Evolutionary conservation across 106 monocot genomes (phyloP).

Genomic region (Hemerocallis citrina): DNA sequence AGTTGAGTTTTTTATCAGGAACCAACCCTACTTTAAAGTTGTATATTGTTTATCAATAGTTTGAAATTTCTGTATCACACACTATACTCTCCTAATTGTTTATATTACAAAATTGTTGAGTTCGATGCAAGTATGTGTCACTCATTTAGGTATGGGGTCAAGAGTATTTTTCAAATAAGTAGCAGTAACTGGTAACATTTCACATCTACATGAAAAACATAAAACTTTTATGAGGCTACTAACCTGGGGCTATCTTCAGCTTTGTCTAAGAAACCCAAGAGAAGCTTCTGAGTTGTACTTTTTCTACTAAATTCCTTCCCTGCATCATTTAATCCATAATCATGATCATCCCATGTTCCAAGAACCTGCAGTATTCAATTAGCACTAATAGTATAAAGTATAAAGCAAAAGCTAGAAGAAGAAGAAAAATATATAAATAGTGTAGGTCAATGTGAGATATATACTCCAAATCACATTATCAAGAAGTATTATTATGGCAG

Average conservation of each 20-base stretch:
- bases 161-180: no score
- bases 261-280: slow-evolving; percentile 90
- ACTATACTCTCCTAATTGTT: no score
- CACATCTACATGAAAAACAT: no score
- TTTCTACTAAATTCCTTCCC: slow-evolving; percentile 77
- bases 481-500: no score
- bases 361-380: slow-evolving; percentile 55
- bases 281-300: slow-evolving; percentile 45
- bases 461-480: not conserved
- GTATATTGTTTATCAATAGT: no score
- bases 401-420: not conserved
- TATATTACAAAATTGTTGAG: no score
- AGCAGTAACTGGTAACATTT: no score
- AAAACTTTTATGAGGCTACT: not conserved
- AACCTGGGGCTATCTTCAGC: slow-evolving; percentile 59
- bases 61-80: no score
- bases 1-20: no score
- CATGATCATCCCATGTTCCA: slow-evolving; percentile 98
- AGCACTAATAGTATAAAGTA: not conserved
- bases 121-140: no score
- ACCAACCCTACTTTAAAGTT: no score
- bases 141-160: no score
- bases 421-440: not conserved
- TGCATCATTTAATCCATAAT: slow-evolving; percentile 94
- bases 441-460: not conserved